A percentile compares a stretch with the other conserved stretches of the same genome.
Evolutionary conservation across 2,329 filamentous ascomycete genomes (phyloP).

Genomic region (Alternaria consortialis): DNA sequence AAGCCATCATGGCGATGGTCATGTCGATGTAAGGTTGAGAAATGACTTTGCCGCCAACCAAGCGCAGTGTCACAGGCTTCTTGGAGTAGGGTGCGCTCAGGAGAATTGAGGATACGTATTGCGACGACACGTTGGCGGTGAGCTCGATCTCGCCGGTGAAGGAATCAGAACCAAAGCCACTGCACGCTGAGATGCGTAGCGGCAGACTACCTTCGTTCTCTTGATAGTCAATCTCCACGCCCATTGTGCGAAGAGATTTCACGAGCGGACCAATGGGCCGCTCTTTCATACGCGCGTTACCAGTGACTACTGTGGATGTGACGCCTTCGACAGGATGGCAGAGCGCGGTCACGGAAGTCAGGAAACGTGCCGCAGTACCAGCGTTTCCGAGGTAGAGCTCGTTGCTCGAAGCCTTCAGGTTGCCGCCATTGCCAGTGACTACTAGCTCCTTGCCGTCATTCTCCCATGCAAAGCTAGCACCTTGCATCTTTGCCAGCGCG

Average conservation of each 20-base stretch:
- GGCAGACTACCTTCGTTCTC: slow-evolving; percentile 86
- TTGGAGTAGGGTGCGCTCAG: slow-evolving; percentile 98
- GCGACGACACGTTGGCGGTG: slow-evolving; percentile 95
- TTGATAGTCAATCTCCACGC: slow-evolving; percentile 85
- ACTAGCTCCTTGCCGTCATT: slow-evolving; percentile 91
- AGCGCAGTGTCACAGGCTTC: slow-evolving; percentile 84
- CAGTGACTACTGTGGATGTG: slow-evolving; percentile 81
- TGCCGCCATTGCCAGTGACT: slow-evolving; percentile 89
- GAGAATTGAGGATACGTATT: slow-evolving; percentile 95
- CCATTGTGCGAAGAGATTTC: slow-evolving; percentile 86
- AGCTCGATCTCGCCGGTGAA: slow-evolving; percentile 83
- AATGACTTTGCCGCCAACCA: slow-evolving; percentile 97
- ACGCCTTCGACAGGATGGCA: slow-evolving; percentile 71
- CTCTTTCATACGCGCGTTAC: slow-evolving; percentile 95
- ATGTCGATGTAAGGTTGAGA: slow-evolving; percentile 98
- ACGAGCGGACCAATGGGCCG: slow-evolving; percentile 93
- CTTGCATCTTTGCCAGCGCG: slow-evolving; percentile 83
- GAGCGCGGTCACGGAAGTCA: slow-evolving; percentile 89
- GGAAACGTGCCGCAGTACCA: slow-evolving; percentile 92
- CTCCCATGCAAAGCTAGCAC: slow-evolving; percentile 92
- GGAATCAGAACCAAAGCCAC: slow-evolving; percentile 69
- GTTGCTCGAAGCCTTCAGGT: slow-evolving; percentile 76
- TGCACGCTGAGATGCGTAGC: slow-evolving; percentile 75
- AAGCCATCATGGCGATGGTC: slow-evolving; percentile 97
- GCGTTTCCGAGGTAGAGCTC: slow-evolving; percentile 95